Evolutionary conservation across 2,329 filamentous ascomycete species (phyloP).

Genomic region (Apiospora marii): DNA sequence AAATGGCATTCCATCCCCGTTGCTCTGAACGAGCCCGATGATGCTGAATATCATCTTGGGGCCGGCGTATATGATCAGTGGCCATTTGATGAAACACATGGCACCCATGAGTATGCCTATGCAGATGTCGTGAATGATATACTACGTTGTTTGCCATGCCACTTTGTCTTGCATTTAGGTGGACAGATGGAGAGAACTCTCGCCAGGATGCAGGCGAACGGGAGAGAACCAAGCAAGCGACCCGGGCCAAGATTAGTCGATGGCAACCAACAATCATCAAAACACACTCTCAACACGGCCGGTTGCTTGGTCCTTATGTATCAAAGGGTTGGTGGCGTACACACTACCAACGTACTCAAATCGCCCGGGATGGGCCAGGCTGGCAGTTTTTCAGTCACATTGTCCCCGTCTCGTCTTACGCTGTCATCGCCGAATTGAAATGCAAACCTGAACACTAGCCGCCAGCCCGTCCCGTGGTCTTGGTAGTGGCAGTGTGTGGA

Average conservation of each 20-base stretch:
- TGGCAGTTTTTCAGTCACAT: neutral
- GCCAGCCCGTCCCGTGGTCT: slow-evolving; percentile 17
- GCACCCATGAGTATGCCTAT: slow-evolving; percentile 2
- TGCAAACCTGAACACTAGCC: neutral
- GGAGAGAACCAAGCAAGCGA: neutral
- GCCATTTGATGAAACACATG: neutral
- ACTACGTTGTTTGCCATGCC: neutral
- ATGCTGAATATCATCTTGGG: neutral
- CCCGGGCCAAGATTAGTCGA: neutral
- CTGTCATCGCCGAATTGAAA: neutral
- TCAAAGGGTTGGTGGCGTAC: neutral
- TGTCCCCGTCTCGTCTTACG: neutral
- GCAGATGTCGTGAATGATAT: neutral
- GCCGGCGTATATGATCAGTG: neutral
- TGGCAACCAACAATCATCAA: neutral
- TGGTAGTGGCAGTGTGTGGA: slow-evolving; percentile 3
- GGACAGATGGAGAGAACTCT: neutral
- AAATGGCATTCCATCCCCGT: neutral
- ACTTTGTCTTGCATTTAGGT: neutral
- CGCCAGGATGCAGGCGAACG: neutral
- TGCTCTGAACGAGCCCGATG: neutral
- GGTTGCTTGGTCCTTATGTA: slow-evolving; percentile 1
- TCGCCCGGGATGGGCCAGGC: slow-evolving; percentile 8
- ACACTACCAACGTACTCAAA: neutral
- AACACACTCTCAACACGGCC: neutral